Conservation (phyloP, 2,329 filamentous ascomycete genomes). For the Hirsutella thompsonii region DNA sequence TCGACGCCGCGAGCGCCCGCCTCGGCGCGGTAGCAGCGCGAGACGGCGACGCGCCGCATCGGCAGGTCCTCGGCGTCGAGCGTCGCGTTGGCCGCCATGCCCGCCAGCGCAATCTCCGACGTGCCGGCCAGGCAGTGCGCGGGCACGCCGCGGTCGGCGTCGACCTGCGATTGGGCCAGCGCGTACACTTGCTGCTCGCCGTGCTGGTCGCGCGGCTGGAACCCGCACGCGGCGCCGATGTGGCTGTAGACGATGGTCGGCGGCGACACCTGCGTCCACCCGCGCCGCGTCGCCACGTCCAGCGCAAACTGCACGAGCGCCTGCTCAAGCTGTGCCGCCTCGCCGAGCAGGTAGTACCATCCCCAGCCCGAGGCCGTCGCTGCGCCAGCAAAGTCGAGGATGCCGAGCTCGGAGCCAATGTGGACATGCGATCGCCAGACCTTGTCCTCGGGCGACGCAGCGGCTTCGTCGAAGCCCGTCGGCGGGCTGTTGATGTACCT, state of each 20-base stretch:
- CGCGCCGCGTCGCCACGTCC: constrained; percentile 53
- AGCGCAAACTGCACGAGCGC: constrained; percentile 82
- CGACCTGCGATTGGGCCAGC: constrained; percentile 53
- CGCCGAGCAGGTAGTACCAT: constrained; percentile 93
- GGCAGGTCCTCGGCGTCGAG: constrained; percentile 57
- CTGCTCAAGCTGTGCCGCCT: constrained; percentile 87
- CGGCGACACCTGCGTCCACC: constrained; percentile 72
- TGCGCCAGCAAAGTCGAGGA: constrained; percentile 81
- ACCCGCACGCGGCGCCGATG: constrained; percentile 83
- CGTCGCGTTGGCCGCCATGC: constrained; percentile 66
- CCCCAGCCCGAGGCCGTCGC: constrained; percentile 85
- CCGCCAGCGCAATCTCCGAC: constrained; percentile 88
- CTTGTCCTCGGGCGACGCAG: constrained; percentile 7
- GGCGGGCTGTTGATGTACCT: constrained; percentile 67
- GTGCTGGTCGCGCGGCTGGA: constrained; percentile 81
- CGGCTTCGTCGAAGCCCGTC: constrained; percentile 18
- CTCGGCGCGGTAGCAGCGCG: constrained; percentile 91
- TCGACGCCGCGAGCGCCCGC: constrained; percentile 81
- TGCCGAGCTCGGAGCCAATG: constrained; percentile 71
- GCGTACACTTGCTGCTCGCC: constrained; percentile 88
- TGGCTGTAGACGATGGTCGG: constrained; percentile 87
- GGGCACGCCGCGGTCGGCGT: constrained; percentile 49
- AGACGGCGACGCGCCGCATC: constrained; percentile 68
- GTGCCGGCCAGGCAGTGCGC: constrained; percentile 72
- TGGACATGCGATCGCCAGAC: constrained; percentile 67